Percentiles rank a stretch among this genome's conserved stretches.
Conservation (phyloP, 768 basidiomycete species). For the Amanita subjunquillea region DNA sequence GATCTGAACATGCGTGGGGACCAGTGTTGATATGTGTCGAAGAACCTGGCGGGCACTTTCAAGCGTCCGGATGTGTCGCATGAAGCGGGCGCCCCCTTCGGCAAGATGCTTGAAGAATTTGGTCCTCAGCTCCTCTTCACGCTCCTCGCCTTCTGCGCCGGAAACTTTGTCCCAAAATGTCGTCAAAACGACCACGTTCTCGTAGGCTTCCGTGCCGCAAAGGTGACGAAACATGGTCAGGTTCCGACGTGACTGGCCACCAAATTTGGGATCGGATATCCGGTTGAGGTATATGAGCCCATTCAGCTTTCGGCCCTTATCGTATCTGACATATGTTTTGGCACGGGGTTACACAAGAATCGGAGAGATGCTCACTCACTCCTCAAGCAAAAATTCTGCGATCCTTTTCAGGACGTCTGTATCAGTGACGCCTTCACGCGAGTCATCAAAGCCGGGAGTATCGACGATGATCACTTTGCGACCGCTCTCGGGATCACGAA, state of each 20-base stretch:
- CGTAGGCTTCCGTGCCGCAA: background rate
- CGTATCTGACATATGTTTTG: background rate
- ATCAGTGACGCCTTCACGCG: background rate
- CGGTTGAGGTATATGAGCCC: background rate
- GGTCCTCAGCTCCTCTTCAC: background rate
- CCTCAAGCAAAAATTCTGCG: slow-evolving; percentile 9
- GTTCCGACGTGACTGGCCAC: background rate
- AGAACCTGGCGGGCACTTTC: background rate
- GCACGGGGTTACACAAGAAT: background rate
- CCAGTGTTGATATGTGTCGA: background rate
- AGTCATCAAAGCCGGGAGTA: background rate
- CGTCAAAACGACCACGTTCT: background rate
- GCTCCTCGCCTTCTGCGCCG: background rate
- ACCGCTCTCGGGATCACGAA: background rate
- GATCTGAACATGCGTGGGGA: background rate
- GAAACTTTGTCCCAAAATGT: background rate
- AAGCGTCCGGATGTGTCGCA: background rate
- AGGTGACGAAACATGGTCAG: background rate
- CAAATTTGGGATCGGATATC: background rate
- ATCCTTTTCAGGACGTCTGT: slow-evolving; percentile 19
- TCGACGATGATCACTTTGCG: background rate
- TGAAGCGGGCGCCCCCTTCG: background rate
- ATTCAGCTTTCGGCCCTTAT: too few species aligned
- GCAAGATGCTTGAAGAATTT: background rate
- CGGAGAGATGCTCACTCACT: slow-evolving; percentile 7